A percentile compares a stretch with the other conserved stretches of the same genome.
Evolutionary conservation across 768 basidiomycete species (phyloP).

Genomic region (Rhodotorula babjevae): DNA sequence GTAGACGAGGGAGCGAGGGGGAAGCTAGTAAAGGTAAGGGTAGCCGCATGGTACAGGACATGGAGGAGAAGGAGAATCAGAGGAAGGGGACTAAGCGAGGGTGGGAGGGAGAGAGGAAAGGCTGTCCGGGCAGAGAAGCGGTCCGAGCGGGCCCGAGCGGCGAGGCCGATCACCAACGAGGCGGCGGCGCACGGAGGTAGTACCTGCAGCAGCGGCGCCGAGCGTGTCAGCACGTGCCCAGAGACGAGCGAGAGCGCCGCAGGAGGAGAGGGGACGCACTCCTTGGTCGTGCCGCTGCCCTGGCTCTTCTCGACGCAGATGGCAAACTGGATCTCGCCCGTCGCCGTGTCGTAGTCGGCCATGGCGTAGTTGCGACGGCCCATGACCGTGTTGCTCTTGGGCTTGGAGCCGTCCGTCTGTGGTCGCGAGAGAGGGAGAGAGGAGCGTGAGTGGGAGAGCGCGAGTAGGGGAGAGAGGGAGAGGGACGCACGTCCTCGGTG

Average conservation of each 20-base stretch:
- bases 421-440: too few species aligned
- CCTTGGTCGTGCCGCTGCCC: constrained; percentile 70
- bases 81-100: too few species aligned
- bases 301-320: constrained; percentile 80
- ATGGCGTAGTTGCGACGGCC: constrained; percentile 82
- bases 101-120: too few species aligned
- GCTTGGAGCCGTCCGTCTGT: constrained; percentile 69
- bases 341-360: constrained; percentile 51
- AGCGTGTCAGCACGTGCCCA: too few species aligned
- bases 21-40: neutral
- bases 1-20: too few species aligned
- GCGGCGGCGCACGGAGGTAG: constrained; percentile 15
- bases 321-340: constrained; percentile 70
- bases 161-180: constrained; percentile 13
- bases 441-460: constrained; percentile 1
- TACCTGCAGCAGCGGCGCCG: neutral
- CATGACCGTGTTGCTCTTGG: constrained; percentile 78
- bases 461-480: neutral
- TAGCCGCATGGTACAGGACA: neutral
- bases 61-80: too few species aligned
- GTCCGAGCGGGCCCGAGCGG: too few species aligned
- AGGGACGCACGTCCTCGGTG: constrained; percentile 17
- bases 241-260: too few species aligned
- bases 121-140: neutral
- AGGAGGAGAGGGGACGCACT: constrained; percentile 1